Percentiles rank a stretch among this genome's conserved stretches.
These are phyloP conservation scores for Salvia splendens DNA, from an alignment of 257 asterid genomes.

Conservation along the genomic window DNA sequence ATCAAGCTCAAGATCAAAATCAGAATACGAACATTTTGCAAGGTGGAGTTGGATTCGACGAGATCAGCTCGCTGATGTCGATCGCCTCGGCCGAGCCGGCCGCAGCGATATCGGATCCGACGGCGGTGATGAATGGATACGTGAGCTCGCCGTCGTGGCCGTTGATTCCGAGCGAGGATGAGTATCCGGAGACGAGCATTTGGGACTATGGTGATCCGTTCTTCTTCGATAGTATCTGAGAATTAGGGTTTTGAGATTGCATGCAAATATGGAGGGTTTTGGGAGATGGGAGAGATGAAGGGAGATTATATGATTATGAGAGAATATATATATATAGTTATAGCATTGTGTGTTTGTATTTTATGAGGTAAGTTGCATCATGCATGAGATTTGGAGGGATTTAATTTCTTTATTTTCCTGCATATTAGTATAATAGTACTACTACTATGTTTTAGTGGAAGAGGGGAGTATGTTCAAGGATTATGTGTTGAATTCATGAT, in stretches of 20 bases:
- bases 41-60: slow-evolving; percentile 36
- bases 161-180: slow-evolving; percentile 47
- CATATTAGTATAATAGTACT: not conserved
- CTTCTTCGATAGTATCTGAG: slow-evolving; percentile 64
- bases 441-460: not conserved
- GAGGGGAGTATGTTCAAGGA: not conserved
- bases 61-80: slow-evolving; percentile 47
- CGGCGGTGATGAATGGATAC: slow-evolving; percentile 37
- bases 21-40: slow-evolving; percentile 23
- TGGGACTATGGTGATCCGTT: slow-evolving; percentile 81
- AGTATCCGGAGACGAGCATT: slow-evolving; percentile 45
- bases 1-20: slow-evolving; percentile 7
- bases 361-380: slow-evolving; percentile 24
- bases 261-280: not conserved
- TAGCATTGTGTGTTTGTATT: not conserved
- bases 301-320: not conserved
- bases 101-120: slow-evolving; percentile 38
- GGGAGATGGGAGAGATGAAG: not conserved
- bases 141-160: slow-evolving; percentile 60
- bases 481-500: slow-evolving; percentile 2
- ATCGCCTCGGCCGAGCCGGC: slow-evolving; percentile 37
- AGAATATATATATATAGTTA: not conserved
- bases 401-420: not conserved
- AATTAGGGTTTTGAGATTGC: slow-evolving; percentile 30
- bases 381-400: not conserved